Conservation (phyloP, 2,329 filamentous ascomycete genomes). For the Epichloe aotearoae region DNA sequence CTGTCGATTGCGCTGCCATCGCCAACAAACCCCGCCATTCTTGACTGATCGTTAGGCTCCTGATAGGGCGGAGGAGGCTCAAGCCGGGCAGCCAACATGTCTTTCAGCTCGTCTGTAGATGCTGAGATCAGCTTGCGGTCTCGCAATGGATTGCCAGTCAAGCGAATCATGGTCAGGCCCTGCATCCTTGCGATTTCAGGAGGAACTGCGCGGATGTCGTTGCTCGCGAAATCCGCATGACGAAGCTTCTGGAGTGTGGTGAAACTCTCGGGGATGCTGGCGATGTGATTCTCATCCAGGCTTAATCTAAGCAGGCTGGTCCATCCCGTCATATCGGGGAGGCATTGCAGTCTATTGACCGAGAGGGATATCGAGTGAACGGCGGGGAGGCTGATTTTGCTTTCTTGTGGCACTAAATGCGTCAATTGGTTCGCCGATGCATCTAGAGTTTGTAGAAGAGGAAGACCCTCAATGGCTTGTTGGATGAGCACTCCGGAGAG, state of each 20-base stretch:
- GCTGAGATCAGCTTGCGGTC: slow-evolving; percentile 79
- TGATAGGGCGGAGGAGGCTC: slow-evolving; percentile 38
- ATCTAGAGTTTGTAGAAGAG: slow-evolving; percentile 61
- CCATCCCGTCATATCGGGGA: slow-evolving; percentile 70
- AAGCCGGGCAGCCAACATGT: slow-evolving; percentile 52
- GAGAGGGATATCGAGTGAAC: slow-evolving; percentile 65
- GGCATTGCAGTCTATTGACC: slow-evolving; percentile 59
- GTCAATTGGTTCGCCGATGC: slow-evolving; percentile 63
- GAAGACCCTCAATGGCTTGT: slow-evolving; percentile 41
- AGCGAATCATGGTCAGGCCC: slow-evolving; percentile 55
- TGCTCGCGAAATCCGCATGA: slow-evolving; percentile 72
- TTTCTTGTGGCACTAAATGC: slow-evolving; percentile 30
- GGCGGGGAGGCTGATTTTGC: slow-evolving; percentile 50
- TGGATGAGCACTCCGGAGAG: slow-evolving; percentile 61
- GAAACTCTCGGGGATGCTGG: slow-evolving; percentile 65
- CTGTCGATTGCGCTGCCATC: slow-evolving; percentile 20
- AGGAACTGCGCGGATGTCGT: slow-evolving; percentile 66
- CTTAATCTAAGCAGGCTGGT: slow-evolving; percentile 57
- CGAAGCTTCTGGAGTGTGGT: slow-evolving; percentile 52
- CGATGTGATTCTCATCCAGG: slow-evolving; percentile 71
- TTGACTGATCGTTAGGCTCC: slow-evolving; percentile 15
- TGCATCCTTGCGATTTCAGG: slow-evolving; percentile 71
- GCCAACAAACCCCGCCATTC: slow-evolving; percentile 11
- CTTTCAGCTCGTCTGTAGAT: slow-evolving; percentile 69
- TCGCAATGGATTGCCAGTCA: slow-evolving; percentile 80